Evolutionary conservation across 306 rosid species (phyloP).

Genomic region (Begonia loranthoides): DNA sequence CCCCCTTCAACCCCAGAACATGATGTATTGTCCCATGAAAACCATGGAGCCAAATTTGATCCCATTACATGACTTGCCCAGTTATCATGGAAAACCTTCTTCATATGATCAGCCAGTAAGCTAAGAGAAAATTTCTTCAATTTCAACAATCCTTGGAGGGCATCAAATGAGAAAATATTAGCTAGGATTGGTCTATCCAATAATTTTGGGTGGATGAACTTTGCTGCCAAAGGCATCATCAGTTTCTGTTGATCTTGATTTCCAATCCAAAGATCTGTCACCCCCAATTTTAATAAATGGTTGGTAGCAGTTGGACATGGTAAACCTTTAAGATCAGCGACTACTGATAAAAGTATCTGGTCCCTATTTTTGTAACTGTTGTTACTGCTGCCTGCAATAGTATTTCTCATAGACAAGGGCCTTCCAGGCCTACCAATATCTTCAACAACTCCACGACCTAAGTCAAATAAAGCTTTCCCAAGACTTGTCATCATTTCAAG

Average conservation of each 20-base stretch:
- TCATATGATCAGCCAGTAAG: slow-evolving; percentile 74
- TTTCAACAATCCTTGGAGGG: slow-evolving; percentile 48
- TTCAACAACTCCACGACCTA: slow-evolving; percentile 93
- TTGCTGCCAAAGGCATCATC: slow-evolving; percentile 69
- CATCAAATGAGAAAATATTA: slow-evolving; percentile 35
- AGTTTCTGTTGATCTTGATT: slow-evolving; percentile 64
- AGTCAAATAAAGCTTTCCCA: slow-evolving; percentile 85
- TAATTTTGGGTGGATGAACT: slow-evolving; percentile 67
- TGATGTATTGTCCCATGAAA: slow-evolving; percentile 80
- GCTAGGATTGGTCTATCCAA: slow-evolving; percentile 58
- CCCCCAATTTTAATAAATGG: slow-evolving; percentile 56
- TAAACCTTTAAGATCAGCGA: slow-evolving; percentile 74
- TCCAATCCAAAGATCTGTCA: slow-evolving; percentile 83
- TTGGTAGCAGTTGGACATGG: slow-evolving; percentile 81
- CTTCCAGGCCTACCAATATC: slow-evolving; percentile 82
- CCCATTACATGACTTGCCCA: slow-evolving; percentile 82
- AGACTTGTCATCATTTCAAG: slow-evolving; percentile 93
- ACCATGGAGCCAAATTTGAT: slow-evolving; percentile 84
- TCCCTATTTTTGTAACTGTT: slow-evolving; percentile 30
- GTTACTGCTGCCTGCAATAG: slow-evolving; percentile 20
- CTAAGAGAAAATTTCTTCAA: slow-evolving; percentile 53
- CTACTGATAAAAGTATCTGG: slow-evolving; percentile 36
- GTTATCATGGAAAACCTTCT: slow-evolving; percentile 52
- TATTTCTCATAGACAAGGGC: slow-evolving; percentile 35
- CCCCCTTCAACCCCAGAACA: slow-evolving; percentile 59